Base-by-base conservation (phyloP, 208 protist genomes). In the Trypanosoma theileri region DNA sequence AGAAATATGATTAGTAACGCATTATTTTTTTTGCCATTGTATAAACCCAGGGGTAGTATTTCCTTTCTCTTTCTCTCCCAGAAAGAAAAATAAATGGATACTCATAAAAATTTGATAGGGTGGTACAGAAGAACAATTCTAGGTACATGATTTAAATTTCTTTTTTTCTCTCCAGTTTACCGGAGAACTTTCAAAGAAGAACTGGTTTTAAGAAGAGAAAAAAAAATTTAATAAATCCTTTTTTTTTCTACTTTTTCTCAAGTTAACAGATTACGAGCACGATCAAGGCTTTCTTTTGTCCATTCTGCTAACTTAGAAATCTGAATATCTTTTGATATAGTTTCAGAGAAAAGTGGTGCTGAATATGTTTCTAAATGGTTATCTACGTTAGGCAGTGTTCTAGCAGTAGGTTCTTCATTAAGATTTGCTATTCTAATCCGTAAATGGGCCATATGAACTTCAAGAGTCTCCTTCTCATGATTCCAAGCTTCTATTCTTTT, bases 401-500 rank as follows among this genome's bases (percentile, higher is more conserved):
- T 16, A 46, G 14, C 31, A 60, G 19, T 24, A 44, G 63, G 66
- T 56, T 19, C 35, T 53, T 70, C 28, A 55, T 62, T 63, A 26
- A 70, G 31, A 14, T 26, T 57, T 57, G 55, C 46, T 44, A 70
- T 63, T 48, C 66, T 24, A 12, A 56, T 45, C 22, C 66, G 44
- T 14, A 70, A 22, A 12, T 70, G 55, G 24, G 42, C 66, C 45
- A 70, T 60, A 17, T 70, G 46, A 19, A 70, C 42, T 35, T 70
- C 66, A 19, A 70, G 45, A 48, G 19, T 55, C 21, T 63, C 28
- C 35, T 55, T 70, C 22, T 70, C 66, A 10, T 48, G 26, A 26
- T 63, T 55, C 66, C 66, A 70, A 9, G 12, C 56, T 17, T 41
- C 55, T 17, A 70, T 21, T 28, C 62, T 70, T 48, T 70, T 55